phyloP scores from a whole-genome alignment of 192 early-diverging fungal genomes.

The Backusella liffmaniae region DNA sequence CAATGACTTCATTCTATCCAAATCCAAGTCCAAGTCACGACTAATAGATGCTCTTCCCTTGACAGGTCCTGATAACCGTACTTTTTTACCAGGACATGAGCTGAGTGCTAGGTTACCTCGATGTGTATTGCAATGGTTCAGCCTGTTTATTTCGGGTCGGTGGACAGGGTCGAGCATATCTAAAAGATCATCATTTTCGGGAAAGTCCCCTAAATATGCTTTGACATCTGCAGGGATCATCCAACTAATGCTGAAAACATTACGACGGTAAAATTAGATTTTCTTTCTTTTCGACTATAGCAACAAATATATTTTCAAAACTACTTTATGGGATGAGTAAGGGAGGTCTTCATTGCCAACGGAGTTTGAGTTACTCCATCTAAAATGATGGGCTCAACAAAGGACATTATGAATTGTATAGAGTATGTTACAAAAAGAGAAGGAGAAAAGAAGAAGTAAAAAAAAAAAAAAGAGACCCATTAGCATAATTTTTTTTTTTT shows the following conservation, averaged over 20 bases:
- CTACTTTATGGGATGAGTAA: constrained; percentile 41
- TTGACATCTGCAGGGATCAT: constrained; percentile 26
- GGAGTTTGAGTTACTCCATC: background rate
- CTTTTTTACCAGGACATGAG: constrained; percentile 80
- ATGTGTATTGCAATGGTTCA: background rate
- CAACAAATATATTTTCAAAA: no score
- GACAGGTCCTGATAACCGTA: constrained; percentile 67
- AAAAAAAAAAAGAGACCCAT: background rate
- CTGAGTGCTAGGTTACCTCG: constrained; percentile 66
- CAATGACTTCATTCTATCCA: constrained; percentile 55
- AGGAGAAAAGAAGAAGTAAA: background rate
- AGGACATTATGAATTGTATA: background rate
- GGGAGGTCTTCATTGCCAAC: constrained; percentile 25
- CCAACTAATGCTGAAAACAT: constrained; percentile 20
- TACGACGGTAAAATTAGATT: no score
- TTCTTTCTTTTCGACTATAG: no score
- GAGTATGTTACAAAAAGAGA: background rate
- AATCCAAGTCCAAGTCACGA: constrained; percentile 72
- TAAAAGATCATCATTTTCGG: constrained; percentile 12
- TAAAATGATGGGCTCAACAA: background rate
- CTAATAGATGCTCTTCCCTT: constrained; percentile 68
- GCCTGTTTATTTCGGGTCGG: background rate
- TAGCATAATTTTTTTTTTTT: constrained; percentile 4
- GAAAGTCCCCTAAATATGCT: constrained; percentile 10
- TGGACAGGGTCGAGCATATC: constrained; percentile 12